Percentiles rank a stretch among this genome's conserved stretches.
Conservation (phyloP, 2,329 filamentous ascomycete genomes). For the Emericellopsis atlantica region DNA sequence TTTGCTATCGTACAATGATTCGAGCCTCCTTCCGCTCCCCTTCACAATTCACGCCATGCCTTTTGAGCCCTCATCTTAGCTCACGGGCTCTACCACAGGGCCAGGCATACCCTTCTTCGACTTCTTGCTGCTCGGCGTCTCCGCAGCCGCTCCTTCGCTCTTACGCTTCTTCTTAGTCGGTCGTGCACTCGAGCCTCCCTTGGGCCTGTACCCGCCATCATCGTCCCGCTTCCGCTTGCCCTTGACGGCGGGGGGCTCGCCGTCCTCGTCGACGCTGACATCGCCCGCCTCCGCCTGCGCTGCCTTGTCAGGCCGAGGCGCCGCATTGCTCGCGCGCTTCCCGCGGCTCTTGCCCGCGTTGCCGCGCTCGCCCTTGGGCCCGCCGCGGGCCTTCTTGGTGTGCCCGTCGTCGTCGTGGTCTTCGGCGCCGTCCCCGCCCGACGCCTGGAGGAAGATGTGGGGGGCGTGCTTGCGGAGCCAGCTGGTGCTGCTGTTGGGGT, state of each 20-base stretch:
- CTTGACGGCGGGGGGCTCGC: constrained; percentile 18
- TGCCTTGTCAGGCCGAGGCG: constrained; percentile 16
- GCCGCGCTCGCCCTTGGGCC: constrained; percentile 16
- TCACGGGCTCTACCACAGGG: not conserved
- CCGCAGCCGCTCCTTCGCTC: constrained; percentile 32
- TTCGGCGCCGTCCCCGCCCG: constrained; percentile 26
- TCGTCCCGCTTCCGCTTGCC: constrained; percentile 45
- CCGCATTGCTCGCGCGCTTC: constrained; percentile 17
- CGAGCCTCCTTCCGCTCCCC: too few species aligned
- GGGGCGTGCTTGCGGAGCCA: constrained; percentile 83
- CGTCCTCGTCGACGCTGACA: constrained; percentile 25
- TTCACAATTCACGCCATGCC: not conserved
- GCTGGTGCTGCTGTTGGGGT: constrained; percentile 88
- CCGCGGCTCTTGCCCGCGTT: constrained; percentile 24
- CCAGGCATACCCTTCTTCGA: constrained; percentile 18
- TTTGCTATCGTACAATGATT: too few species aligned
- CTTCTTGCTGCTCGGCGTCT: constrained; percentile 19
- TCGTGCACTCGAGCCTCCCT: constrained; percentile 37
- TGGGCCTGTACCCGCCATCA: constrained; percentile 43
- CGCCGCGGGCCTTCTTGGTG: constrained; percentile 18
- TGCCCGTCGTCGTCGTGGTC: constrained; percentile 26
- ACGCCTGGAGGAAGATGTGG: constrained; percentile 71
- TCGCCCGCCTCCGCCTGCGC: constrained; percentile 15
- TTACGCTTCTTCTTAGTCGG: constrained; percentile 47
- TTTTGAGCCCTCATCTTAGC: not conserved